phyloP scores from a whole-genome alignment of 2,329 filamentous ascomycete genomes.

The Chlorencoelia australis region DNA sequence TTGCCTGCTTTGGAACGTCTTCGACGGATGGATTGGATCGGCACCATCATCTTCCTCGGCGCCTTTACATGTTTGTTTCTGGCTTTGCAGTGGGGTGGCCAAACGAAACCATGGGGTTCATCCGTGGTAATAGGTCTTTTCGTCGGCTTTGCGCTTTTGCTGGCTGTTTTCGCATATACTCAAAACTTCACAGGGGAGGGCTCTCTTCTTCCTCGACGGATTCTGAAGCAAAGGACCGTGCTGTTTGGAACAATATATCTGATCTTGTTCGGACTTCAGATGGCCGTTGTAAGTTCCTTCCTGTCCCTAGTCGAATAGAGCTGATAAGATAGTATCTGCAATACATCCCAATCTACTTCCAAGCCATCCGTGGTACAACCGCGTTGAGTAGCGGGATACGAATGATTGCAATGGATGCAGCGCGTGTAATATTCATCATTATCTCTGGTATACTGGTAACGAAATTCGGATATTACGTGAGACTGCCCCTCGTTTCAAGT shows the following conservation, averaged over 20 bases:
- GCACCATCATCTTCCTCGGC: constrained; percentile 47
- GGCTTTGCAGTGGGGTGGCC: constrained; percentile 30
- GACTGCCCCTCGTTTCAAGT: not conserved
- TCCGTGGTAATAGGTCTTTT: constrained; percentile 26
- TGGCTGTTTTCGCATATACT: constrained; percentile 13
- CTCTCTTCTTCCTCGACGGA: not conserved
- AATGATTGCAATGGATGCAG: not conserved
- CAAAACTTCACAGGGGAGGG: not conserved
- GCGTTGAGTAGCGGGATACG: not conserved
- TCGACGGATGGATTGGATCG: constrained; percentile 47
- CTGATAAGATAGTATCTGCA: not conserved
- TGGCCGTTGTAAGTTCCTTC: not conserved
- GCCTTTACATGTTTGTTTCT: constrained; percentile 46
- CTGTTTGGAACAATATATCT: not conserved
- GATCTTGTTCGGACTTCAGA: not conserved
- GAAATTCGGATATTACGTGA: not conserved
- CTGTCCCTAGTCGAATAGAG: not conserved
- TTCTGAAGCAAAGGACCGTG: not conserved
- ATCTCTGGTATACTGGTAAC: not conserved
- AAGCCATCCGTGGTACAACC: not conserved
- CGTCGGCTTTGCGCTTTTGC: constrained; percentile 18
- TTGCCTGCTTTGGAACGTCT: not conserved
- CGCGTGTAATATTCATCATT: not conserved
- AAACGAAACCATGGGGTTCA: constrained; percentile 11
- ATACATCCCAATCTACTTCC: constrained; percentile 1